Conservation (phyloP, 495 filamentous ascomycete genomes). For the Geoglossum glabrum region DNA sequence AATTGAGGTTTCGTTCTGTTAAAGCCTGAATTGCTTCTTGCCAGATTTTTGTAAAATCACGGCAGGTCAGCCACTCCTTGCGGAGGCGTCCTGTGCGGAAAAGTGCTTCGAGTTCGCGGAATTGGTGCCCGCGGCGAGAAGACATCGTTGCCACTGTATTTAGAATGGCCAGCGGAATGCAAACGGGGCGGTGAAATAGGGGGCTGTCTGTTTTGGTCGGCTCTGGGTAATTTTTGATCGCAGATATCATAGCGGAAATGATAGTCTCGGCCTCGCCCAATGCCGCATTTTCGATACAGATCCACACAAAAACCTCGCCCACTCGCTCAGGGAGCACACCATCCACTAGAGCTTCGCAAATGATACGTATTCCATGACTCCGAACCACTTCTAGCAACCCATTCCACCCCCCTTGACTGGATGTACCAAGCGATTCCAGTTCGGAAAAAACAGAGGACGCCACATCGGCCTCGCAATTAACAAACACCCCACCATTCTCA, state of each 20-base stretch:
- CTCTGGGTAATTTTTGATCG: not conserved
- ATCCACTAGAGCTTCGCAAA: conserved; percentile 34
- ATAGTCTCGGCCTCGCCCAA: conserved; percentile 23
- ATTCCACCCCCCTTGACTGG: conserved; percentile 36
- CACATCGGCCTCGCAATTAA: not conserved
- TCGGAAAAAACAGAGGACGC: conserved; percentile 33
- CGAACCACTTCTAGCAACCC: conserved; percentile 43
- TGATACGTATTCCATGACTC: conserved; percentile 40
- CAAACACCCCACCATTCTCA: not conserved
- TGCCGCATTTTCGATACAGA: conserved; percentile 22
- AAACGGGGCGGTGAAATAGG: not conserved
- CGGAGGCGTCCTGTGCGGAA: not conserved
- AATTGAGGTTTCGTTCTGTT: not conserved
- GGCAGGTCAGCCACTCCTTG: not conserved
- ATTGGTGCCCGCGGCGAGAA: not conserved
- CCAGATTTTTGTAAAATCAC: not conserved
- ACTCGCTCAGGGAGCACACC: conserved; percentile 22
- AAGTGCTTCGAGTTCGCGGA: not conserved
- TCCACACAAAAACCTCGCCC: conserved; percentile 19
- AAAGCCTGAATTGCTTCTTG: not conserved
- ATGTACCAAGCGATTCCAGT: conserved; percentile 37
- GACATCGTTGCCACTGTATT: not conserved
- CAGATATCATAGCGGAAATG: conserved; percentile 11
- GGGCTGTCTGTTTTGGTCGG: not conserved
- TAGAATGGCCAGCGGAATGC: not conserved